Base-by-base conservation (phyloP, 331 rosid species). In the Cucumis variabilis region DNA sequence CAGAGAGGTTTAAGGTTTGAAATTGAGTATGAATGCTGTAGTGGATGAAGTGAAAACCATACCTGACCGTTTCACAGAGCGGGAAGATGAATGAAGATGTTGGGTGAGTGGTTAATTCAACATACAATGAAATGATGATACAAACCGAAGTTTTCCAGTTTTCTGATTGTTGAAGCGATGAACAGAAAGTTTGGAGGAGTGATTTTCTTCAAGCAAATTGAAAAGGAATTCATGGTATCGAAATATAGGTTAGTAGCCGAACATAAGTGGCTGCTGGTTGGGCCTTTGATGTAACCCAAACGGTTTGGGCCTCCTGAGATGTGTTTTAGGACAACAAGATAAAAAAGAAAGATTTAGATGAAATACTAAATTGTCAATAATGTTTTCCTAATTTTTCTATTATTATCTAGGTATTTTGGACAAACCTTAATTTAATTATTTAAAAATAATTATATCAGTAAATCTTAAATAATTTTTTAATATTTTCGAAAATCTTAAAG, bases 1-100 rank as follows among this genome's bases (percentile, higher is more conserved):
- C 70, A 30, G 70, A 80, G 84, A 58, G 85, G 85, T 81, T 81
- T 81, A 27, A 81, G 85, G 13, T 81, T 81, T 11, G 68, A 60
- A 62, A 60, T 6, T 81, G 85, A 81, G 20, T 17, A 58, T 33
- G 85, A 81, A 58, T 24, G 69, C 17, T 37, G 12, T 2, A 60
- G 17, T 58, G 53, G 28, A 30, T 25, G 28, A 20, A 30, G 13
- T 19, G 46, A 10, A 20, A 58, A 81, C 71, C 85, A 25, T 10
- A 30, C 67, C 85, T 28, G 70, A 33, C 70, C 70, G 85, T 30
- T 81, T 60, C 70, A 81, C 71, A 58, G 85, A 20, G 60, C 27
- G 67, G 20, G 85, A 14, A 81, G 85, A 58, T 21, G 85, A 58
- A 19, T 60, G 27, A 60, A 28, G 85, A 8, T 19, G 20, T 24